A percentile compares a stretch with the other conserved stretches of the same genome.
These are phyloP conservation scores for Hypoxylon rubiginosum DNA, from an alignment of 2,329 filamentous ascomycete genomes.

Conservation along the genomic window DNA sequence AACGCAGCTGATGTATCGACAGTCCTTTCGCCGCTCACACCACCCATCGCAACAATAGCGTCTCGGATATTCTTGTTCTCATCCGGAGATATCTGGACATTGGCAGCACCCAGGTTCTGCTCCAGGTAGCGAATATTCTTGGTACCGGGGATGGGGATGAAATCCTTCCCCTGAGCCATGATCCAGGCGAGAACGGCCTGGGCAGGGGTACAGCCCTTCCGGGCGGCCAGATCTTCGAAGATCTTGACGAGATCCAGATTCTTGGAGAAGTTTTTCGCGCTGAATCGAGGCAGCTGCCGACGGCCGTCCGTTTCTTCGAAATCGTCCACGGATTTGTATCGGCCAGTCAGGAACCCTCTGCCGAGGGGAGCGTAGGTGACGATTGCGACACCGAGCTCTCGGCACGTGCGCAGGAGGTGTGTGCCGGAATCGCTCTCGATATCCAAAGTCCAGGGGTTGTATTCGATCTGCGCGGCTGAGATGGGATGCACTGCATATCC, in stretches of 20 bases:
- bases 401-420: no score
- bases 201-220: constrained; percentile 58
- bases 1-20: constrained; percentile 9
- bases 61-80: constrained; percentile 32
- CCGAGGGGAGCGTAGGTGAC: constrained; percentile 80
- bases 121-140: constrained; percentile 53
- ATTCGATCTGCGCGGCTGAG: no score
- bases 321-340: constrained; percentile 66
- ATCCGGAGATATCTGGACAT: constrained; percentile 35
- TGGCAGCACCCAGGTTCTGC: constrained; percentile 45
- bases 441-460: no score
- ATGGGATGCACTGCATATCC: no score
- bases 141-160: constrained; percentile 54
- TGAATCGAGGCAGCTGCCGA: constrained; percentile 68
- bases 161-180: constrained; percentile 58
- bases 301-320: constrained; percentile 64
- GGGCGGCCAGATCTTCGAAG: constrained; percentile 68
- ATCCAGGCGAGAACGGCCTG: constrained; percentile 70
- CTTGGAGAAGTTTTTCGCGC: constrained; percentile 70
- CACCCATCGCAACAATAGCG: constrained; percentile 41
- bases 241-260: constrained; percentile 73
- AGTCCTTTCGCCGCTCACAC: constrained; percentile 18
- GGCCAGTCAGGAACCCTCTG: constrained; percentile 66
- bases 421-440: no score
- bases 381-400: no score